These are phyloP conservation scores for Kodamaea laetipori DNA, from an alignment of 805 yeast species.

Conservation along the genomic window DNA sequence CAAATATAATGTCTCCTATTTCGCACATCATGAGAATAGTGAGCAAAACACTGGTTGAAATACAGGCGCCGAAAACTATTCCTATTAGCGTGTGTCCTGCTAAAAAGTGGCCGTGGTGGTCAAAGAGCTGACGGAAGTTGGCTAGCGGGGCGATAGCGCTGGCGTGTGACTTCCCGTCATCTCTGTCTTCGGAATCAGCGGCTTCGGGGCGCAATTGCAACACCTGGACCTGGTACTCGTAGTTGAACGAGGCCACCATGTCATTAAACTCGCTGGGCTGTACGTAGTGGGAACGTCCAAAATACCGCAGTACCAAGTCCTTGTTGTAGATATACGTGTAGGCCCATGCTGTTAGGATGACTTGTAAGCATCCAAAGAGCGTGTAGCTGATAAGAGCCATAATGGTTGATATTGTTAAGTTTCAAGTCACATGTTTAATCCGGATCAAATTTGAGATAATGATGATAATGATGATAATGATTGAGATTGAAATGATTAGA, in stretches of 20 bases:
- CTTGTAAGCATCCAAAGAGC: slow-evolving; percentile 4
- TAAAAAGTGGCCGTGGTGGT: slow-evolving; percentile 4
- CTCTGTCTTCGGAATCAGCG: neutral
- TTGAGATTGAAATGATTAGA: too few relatives aligned
- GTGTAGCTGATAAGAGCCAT: neutral
- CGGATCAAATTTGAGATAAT: too few relatives aligned
- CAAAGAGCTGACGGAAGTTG: slow-evolving; percentile 10
- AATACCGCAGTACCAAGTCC: slow-evolving; percentile 27
- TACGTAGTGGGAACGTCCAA: slow-evolving; percentile 19
- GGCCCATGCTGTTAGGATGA: slow-evolving; percentile 19
- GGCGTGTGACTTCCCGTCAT: neutral
- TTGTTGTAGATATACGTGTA: slow-evolving; percentile 27
- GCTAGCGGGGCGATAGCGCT: neutral
- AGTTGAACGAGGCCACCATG: slow-evolving; percentile 9
- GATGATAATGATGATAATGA: too few relatives aligned
- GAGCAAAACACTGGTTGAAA: slow-evolving; percentile 26
- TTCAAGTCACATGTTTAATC: too few relatives aligned
- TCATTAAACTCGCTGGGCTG: slow-evolving; percentile 29
- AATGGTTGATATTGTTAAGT: neutral
- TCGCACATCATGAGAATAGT: slow-evolving; percentile 41
- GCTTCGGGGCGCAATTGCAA: slow-evolving; percentile 3
- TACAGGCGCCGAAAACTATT: slow-evolving; percentile 29
- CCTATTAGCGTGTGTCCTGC: slow-evolving; percentile 20
- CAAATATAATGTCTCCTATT: slow-evolving; percentile 24
- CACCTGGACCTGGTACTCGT: slow-evolving; percentile 9